phyloP scores from a whole-genome alignment of 352 stramenopile species.

The Phytopythium delawarense region DNA sequence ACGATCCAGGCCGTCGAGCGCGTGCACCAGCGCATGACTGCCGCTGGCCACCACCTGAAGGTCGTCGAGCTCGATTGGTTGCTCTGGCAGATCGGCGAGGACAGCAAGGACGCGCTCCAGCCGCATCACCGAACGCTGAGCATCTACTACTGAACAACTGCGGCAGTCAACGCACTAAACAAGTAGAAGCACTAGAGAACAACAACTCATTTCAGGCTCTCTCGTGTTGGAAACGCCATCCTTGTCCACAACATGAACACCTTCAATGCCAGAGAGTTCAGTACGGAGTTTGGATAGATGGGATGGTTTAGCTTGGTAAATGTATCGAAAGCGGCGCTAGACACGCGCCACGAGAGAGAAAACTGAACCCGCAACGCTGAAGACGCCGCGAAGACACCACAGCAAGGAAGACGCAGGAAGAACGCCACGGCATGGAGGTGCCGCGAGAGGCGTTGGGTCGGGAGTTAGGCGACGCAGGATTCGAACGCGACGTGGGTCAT shows the following conservation, averaged over 20 bases:
- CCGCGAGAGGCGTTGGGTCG: too few species aligned
- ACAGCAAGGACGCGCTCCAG: constrained; percentile 64
- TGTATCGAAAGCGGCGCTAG: too few species aligned
- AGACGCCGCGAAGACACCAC: too few species aligned
- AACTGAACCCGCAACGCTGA: too few species aligned
- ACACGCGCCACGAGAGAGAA: too few species aligned
- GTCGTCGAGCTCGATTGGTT: constrained; percentile 88
- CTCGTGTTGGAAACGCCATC: too few species aligned
- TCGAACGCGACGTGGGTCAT: too few species aligned
- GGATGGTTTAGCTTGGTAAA: too few species aligned
- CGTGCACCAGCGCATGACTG: constrained; percentile 38
- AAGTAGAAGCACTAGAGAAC: background rate
- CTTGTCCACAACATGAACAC: background rate
- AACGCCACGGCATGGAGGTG: too few species aligned
- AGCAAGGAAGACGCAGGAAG: too few species aligned
- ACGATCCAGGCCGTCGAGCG: constrained; percentile 84
- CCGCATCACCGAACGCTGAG: constrained; percentile 83
- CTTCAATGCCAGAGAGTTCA: background rate
- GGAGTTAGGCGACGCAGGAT: too few species aligned
- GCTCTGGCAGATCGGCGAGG: constrained; percentile 84
- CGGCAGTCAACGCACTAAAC: background rate
- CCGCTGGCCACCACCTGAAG: constrained; percentile 33
- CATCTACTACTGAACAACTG: constrained; percentile 67
- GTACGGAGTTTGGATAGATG: too few species aligned
- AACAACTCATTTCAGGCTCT: background rate